Conservation (phyloP, 257 asterid genomes). For the Mitragyna speciosa region DNA sequence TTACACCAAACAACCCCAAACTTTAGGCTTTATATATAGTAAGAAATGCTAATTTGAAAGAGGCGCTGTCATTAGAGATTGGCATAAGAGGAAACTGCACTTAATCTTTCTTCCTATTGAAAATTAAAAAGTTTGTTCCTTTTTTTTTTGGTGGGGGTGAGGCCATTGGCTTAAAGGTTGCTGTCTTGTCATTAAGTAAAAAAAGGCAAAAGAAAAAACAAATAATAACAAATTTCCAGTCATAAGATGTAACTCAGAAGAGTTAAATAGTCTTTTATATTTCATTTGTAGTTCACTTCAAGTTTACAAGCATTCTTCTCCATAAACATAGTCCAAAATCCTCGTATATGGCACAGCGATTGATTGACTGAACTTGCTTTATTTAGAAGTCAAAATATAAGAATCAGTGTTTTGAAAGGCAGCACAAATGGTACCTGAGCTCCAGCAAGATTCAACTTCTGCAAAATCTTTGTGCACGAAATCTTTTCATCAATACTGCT, state of each 20-base stretch:
- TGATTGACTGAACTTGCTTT: neutral
- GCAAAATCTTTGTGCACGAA: conserved; percentile 81
- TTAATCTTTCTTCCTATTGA: neutral
- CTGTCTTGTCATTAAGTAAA: neutral
- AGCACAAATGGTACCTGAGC: conserved; percentile 67
- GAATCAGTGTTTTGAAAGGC: conserved; percentile 4
- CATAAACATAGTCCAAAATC: neutral
- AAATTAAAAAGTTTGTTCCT: neutral
- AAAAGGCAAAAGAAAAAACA: neutral
- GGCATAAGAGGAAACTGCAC: neutral
- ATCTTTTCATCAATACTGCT: conserved; percentile 69
- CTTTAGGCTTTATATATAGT: too few relatives aligned
- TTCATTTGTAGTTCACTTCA: neutral
- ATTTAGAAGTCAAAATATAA: neutral
- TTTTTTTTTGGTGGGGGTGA: too few relatives aligned
- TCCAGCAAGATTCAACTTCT: conserved; percentile 73
- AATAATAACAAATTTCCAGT: neutral
- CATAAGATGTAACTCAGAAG: neutral
- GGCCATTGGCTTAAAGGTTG: neutral
- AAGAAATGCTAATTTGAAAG: neutral
- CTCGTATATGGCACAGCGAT: neutral
- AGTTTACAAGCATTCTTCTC: conserved; percentile 2
- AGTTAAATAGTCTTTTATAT: conserved; percentile 1
- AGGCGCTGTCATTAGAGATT: neutral
- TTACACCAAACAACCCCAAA: neutral